These are phyloP conservation scores for Suhomyces prunicola DNA, from an alignment of 805 yeast species.

Conservation along the genomic window DNA sequence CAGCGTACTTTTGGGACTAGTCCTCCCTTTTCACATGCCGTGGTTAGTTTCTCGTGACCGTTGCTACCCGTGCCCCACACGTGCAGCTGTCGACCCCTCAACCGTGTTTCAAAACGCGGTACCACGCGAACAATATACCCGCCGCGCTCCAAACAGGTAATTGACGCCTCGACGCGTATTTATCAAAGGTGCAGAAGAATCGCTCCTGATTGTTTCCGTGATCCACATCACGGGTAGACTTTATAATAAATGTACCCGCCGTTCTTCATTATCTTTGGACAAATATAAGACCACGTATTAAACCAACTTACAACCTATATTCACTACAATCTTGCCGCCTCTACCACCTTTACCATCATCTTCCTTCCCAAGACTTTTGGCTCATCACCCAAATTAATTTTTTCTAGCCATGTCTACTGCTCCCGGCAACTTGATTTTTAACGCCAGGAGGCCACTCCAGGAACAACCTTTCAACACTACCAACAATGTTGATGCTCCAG, in stretches of 20 bases:
- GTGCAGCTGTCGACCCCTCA: conserved; percentile 1
- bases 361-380: background rate
- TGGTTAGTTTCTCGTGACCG: background rate
- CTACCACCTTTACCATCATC: too few species aligned
- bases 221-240: conserved; percentile 2
- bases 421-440: conserved; percentile 4
- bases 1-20: background rate
- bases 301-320: too few species aligned
- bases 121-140: conserved; percentile 1
- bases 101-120: conserved; percentile 7
- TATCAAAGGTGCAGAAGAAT: background rate
- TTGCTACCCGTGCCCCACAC: background rate
- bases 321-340: too few species aligned
- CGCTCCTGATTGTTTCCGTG: conserved; percentile 2
- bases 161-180: conserved; percentile 4
- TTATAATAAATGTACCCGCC: conserved; percentile 1
- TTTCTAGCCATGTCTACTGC: conserved; percentile 2
- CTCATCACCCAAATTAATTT: background rate
- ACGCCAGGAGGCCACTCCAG: conserved; percentile 9
- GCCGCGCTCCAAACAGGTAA: background rate
- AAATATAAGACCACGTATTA: background rate
- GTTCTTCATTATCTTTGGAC: background rate
- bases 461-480: conserved; percentile 8
- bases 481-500: background rate
- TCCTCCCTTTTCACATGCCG: background rate